Base-by-base conservation (phyloP, 352 stramenopile species). In the Phytopythium vexans region DNA sequence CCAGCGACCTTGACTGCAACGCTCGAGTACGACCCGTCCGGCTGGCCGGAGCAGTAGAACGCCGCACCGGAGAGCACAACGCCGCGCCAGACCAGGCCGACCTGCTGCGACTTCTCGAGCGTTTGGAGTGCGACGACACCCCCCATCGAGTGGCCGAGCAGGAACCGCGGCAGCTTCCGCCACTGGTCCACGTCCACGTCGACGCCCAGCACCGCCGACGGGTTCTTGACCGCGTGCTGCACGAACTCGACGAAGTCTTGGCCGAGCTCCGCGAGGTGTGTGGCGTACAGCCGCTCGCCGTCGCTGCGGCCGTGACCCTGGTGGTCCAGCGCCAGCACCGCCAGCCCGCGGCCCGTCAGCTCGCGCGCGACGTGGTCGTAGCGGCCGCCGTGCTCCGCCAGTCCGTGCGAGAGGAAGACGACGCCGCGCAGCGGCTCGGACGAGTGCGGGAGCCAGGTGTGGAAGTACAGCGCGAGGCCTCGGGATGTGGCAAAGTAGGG, bases 261-360 rank as follows among this genome's bases (percentile, higher is more conserved):
- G 1, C 70, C 61, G 12, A 83, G 61, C 45, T 88, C 54, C 48
- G 46, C 49, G 31, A 85, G 52, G 38, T 74, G 65, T 39, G 62
- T 39, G 32, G 76, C 70, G 52, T 79, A 82, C 56, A 79, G 71
- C 41, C 75, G 66, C 37, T 87, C 77, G 32, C 75, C 75, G 49
- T 88, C 76, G 52, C 75, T 87, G 33, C 67, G 50, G 14, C 77
- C 77, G 50, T 85, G 74, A 8, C 77, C 75, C 39, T 88, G 75
- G 44, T 81, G 68, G 63, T 87, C 76, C 40, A 87, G 72, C 16
- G 51, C 52, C 49, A 88, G 86, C 36, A 87, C 77, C 1, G 76
- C 73, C 32, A 78, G 74, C 9, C 69, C 76, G 6, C 59, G 41
- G 27, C n/a, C 33, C 8, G 59, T 66, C 39, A 87, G 33, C 32